Conservation (phyloP, 805 yeast species). For the Alloascoidea africana region DNA sequence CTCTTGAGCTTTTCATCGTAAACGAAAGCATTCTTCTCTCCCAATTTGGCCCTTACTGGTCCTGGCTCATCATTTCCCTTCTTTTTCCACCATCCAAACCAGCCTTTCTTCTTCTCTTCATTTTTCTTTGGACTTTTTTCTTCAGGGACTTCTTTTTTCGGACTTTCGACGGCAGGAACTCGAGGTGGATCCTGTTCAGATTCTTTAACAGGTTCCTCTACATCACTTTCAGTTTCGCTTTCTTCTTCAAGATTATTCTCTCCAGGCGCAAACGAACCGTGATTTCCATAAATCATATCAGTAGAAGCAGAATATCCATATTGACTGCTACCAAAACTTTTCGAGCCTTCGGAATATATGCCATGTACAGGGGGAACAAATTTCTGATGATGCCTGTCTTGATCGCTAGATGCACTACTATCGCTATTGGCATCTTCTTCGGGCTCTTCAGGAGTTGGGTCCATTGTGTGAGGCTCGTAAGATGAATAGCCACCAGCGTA, state of each 20-base stretch:
- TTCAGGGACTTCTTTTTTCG: conserved; percentile 3
- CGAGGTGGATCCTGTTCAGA: conserved; percentile 9
- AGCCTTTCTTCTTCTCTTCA: conserved; percentile 17
- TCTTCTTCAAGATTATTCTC: conserved; percentile 5
- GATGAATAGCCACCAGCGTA: conserved; percentile 4
- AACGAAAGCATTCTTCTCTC: conserved; percentile 57
- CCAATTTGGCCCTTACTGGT: conserved; percentile 73
- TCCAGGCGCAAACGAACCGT: not conserved
- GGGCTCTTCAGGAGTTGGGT: conserved; percentile 7
- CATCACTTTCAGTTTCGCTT: no score
- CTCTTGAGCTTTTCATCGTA: conserved; percentile 75
- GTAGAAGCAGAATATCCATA: not conserved
- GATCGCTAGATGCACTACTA: conserved; percentile 9
- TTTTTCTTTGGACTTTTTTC: conserved; percentile 4
- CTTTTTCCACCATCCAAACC: conserved; percentile 40
- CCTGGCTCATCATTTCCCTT: conserved; percentile 50
- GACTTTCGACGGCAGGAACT: conserved; percentile 3
- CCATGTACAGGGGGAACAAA: conserved; percentile 26
- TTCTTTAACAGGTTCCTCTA: no score
- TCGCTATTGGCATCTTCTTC: conserved; percentile 13
- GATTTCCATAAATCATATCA: not conserved
- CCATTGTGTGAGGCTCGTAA: no score
- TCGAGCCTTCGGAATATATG: no score
- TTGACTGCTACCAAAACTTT: no score
- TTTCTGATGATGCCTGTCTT: conserved; percentile 11